Base-by-base conservation (phyloP, 768 basidiomycete species). In the Amanita phalloides region DNA sequence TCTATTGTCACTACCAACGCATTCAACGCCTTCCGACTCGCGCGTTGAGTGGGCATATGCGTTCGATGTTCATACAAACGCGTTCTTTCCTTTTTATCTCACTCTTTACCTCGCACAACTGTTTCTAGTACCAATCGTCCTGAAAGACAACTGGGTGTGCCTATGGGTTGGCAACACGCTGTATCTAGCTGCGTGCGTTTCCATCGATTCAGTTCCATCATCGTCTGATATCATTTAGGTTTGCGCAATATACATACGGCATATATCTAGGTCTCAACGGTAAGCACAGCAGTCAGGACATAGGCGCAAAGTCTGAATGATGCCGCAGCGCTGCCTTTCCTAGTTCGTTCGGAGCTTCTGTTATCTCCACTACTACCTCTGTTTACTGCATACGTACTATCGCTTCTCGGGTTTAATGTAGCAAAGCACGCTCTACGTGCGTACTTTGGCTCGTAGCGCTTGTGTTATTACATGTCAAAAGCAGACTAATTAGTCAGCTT, bases 1-100 rank as follows among this genome's bases (percentile, higher is more conserved):
- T 0, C 73, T 87, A 13, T 65, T 86, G 48, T 82, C 83, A 0
- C 82, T 86, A 10, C 79, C 86, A 9, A 81, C 87, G 8, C 86
- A 84, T 64, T 78, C 82, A 26, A 75, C 82, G 9, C 77, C 77
- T 0, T 74, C 78, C n/a, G 82, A 86, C 57, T 79, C 86, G 41
- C 68, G 68, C 17, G 86, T 92, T 28, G 90, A 92, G 73, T 93
- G 85, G 89, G 88, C 86, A 3, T 98, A 96, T 66, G 91, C 90
- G 10, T 95, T 98, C 61, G 95, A 98, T 65, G 87, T 97, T 13
- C 93, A 96, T 66, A 94, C 87, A 54, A 97, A 98, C 61, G 86
- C 92, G 3, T 98, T 97, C 74, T 95, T 97, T 68, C 93, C 93
- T 17, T 72, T 93, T 54, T 95, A 89, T 68, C 78, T 96, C 54